Evolutionary conservation across 495 filamentous ascomycete species (phyloP).

Genomic region (Astrothelium macrocarpum): DNA sequence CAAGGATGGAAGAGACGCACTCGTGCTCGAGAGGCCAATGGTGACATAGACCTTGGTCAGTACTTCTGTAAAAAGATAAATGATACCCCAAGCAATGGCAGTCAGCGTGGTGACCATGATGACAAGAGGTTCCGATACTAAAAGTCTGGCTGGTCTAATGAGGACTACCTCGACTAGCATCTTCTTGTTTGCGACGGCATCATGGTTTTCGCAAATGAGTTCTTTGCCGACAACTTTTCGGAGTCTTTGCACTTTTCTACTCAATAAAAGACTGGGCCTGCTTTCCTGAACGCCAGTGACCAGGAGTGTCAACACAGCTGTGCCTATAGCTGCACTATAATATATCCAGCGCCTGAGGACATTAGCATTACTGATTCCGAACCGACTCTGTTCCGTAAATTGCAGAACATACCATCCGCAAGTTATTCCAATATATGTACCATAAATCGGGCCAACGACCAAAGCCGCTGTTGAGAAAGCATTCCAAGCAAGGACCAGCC

Average conservation of each 20-base stretch:
- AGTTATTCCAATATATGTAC: conserved; percentile 31
- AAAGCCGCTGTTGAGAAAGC: conserved; percentile 38
- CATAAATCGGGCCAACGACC: conserved; percentile 38
- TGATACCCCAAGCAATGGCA: conserved; percentile 40
- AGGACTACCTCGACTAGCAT: conserved; percentile 37
- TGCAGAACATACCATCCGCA: conserved; percentile 13
- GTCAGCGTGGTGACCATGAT: conserved; percentile 38
- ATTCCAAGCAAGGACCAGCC: conserved; percentile 42
- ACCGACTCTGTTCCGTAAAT: background rate
- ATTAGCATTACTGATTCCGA: background rate
- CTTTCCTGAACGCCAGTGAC: conserved; percentile 12
- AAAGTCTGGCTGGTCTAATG: conserved; percentile 36
- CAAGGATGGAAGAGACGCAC: conserved; percentile 39
- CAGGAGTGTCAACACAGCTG: background rate
- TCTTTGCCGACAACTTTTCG: background rate
- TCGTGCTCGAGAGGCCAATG: conserved; percentile 21
- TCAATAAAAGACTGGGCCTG: background rate
- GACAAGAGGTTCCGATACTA: conserved; percentile 44
- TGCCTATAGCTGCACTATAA: conserved; percentile 16
- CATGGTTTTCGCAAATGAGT: background rate
- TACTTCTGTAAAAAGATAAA: conserved; percentile 48
- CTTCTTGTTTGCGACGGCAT: conserved; percentile 26
- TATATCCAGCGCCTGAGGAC: conserved; percentile 20
- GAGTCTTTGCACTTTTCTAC: background rate
- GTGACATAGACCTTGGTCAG: conserved; percentile 37